Evolutionary conservation across 139 green algal genomes (phyloP).

Genomic region (Choricystis sp.): DNA sequence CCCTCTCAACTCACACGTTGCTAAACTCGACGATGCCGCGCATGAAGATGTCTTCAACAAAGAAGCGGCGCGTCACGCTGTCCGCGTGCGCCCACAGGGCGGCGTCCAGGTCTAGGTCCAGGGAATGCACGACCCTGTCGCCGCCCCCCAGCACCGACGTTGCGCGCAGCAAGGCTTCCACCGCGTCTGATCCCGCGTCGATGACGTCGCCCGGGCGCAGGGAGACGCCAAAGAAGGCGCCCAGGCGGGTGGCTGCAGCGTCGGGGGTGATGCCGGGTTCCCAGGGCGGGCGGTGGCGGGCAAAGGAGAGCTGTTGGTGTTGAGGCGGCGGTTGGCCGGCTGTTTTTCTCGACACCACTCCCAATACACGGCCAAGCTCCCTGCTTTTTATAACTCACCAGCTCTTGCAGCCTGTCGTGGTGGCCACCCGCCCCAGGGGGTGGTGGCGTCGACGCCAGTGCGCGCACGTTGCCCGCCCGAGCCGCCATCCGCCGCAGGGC

Average conservation of each 20-base stretch:
- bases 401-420: no score
- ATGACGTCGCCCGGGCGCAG: constrained; percentile 24
- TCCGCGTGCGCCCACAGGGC: constrained; percentile 36
- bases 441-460: no score
- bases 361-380: no score
- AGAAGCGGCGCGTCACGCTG: constrained; percentile 27
- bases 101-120: constrained; percentile 18
- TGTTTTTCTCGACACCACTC: no score
- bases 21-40: constrained; percentile 42
- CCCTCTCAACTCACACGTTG: no score
- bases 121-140: not conserved
- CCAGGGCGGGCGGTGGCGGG: constrained; percentile 13
- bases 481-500: no score
- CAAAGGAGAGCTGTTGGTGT: not conserved
- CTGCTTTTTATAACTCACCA: no score
- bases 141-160: not conserved
- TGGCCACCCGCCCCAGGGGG: no score
- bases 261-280: constrained; percentile 21
- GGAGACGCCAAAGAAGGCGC: constrained; percentile 23
- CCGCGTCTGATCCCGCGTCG: constrained; percentile 20
- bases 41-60: constrained; percentile 30
- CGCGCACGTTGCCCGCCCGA: no score
- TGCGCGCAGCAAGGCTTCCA: constrained; percentile 11
- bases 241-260: constrained; percentile 21
- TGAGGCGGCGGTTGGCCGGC: not conserved